Percentiles rank a stretch among this genome's conserved stretches.
phyloP scores from a whole-genome alignment of 2,329 filamentous ascomycete genomes.

The Epichloe sibirici region DNA sequence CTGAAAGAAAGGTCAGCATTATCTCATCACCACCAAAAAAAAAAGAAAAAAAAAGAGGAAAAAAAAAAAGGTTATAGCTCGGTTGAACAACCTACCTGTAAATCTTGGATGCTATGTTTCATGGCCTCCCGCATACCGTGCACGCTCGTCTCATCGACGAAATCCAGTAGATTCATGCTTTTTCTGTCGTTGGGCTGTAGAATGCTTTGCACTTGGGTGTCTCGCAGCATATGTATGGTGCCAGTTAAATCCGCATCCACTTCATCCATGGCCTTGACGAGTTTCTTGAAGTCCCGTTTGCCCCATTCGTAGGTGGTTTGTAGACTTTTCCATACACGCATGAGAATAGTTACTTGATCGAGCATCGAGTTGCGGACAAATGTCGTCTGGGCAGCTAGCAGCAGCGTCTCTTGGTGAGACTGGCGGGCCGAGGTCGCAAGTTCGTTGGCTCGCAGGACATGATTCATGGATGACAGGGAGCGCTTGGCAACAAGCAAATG shows the following conservation, averaged over 20 bases:
- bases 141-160: slow-evolving; percentile 62
- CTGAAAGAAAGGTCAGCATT: slow-evolving; percentile 19
- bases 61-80: not conserved
- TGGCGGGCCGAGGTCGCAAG: slow-evolving; percentile 65
- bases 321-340: slow-evolving; percentile 37
- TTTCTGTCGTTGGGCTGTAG: slow-evolving; percentile 48
- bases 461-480: slow-evolving; percentile 69
- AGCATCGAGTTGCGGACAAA: slow-evolving; percentile 53
- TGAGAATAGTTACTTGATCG: slow-evolving; percentile 41
- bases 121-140: slow-evolving; percentile 52
- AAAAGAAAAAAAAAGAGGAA: too few species aligned
- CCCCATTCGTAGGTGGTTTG: slow-evolving; percentile 44
- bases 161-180: slow-evolving; percentile 57
- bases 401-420: slow-evolving; percentile 65
- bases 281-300: slow-evolving; percentile 46
- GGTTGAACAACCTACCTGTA: slow-evolving; percentile 39
- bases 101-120: slow-evolving; percentile 57
- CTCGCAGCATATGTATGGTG: slow-evolving; percentile 53
- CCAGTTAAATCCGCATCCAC: slow-evolving; percentile 51
- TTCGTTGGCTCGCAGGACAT: slow-evolving; percentile 77
- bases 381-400: slow-evolving; percentile 56
- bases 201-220: slow-evolving; percentile 50
- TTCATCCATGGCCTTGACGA: slow-evolving; percentile 53
- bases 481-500: slow-evolving; percentile 81
- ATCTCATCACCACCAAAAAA: too few species aligned